phyloP scores from a whole-genome alignment of 768 basidiomycete species.

The Hemileccinum impolitum region DNA sequence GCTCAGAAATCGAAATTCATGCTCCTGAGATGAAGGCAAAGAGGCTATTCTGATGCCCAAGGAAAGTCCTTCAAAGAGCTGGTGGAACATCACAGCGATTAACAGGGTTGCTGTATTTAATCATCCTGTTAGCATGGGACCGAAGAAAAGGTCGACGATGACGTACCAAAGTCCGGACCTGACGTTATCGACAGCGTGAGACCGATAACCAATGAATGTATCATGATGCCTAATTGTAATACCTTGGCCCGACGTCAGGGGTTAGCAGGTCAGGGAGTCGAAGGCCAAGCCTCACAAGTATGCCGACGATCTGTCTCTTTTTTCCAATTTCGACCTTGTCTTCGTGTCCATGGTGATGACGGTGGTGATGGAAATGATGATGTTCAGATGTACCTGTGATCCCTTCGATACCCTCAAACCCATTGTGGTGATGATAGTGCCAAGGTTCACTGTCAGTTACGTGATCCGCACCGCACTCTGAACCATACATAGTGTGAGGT shows the following conservation, averaged over 20 bases:
- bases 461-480: conserved; percentile 4
- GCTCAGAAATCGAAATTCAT: conserved; percentile 19
- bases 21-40: conserved; percentile 43
- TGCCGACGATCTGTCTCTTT: conserved; percentile 67
- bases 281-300: conserved; percentile 45
- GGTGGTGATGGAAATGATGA: background rate
- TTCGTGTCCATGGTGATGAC: conserved; percentile 6
- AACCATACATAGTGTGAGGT: conserved; percentile 20
- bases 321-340: conserved; percentile 41
- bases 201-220: conserved; percentile 79
- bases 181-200: conserved; percentile 69
- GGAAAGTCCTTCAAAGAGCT: conserved; percentile 81
- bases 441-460: background rate
- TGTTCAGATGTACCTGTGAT: background rate
- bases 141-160: background rate
- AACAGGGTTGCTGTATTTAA: conserved; percentile 56
- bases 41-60: conserved; percentile 77
- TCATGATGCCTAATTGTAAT: conserved; percentile 81
- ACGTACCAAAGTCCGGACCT: conserved; percentile 69
- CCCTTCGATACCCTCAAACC: conserved; percentile 2
- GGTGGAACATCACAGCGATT: conserved; percentile 76
- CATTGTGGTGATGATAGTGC: conserved; percentile 9
- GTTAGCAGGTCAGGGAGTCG: background rate
- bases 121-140: background rate
- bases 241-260: conserved; percentile 43